phyloP scores from a whole-genome alignment of 257 asterid species.

The Solanum neorickii region DNA sequence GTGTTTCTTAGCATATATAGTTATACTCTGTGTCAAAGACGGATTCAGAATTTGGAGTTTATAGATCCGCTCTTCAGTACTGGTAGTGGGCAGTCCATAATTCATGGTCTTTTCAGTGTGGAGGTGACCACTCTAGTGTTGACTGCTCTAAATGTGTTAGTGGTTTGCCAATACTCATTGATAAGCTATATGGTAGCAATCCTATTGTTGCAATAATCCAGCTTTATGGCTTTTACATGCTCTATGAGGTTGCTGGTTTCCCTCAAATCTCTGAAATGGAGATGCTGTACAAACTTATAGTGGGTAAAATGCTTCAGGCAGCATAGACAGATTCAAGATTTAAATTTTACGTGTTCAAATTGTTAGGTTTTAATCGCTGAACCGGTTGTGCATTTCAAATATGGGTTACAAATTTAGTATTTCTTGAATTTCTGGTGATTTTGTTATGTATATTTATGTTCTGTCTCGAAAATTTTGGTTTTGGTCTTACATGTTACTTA shows the following conservation, averaged over 20 bases:
- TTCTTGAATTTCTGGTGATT: neutral
- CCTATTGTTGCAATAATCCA: slow-evolving; percentile 75
- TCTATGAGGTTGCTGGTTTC: slow-evolving; percentile 65
- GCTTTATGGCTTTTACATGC: slow-evolving; percentile 79
- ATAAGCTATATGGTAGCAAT: slow-evolving; percentile 63
- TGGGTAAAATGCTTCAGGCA: slow-evolving; percentile 51
- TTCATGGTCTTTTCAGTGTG: slow-evolving; percentile 66
- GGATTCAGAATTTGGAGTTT: neutral
- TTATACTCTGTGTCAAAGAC: neutral
- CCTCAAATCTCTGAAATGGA: slow-evolving; percentile 83
- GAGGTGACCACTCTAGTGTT: slow-evolving; percentile 67
- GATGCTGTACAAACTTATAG: slow-evolving; percentile 74
- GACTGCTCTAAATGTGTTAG: slow-evolving; percentile 76
- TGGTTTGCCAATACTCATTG: slow-evolving; percentile 61
- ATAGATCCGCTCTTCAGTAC: slow-evolving; percentile 2
- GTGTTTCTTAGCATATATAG: neutral
- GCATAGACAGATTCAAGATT: neutral
- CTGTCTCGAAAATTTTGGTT: neutral
- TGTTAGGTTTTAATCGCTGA: neutral
- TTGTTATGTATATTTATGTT: neutral
- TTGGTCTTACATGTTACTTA: neutral
- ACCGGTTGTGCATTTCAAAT: neutral
- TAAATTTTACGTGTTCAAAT: neutral
- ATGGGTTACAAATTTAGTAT: neutral
- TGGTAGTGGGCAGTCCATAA: slow-evolving; percentile 43